A percentile compares a stretch with the other conserved stretches of the same genome.
Evolutionary conservation across 331 rosid genomes (phyloP).

Genomic region (Telfairia occidentalis): DNA sequence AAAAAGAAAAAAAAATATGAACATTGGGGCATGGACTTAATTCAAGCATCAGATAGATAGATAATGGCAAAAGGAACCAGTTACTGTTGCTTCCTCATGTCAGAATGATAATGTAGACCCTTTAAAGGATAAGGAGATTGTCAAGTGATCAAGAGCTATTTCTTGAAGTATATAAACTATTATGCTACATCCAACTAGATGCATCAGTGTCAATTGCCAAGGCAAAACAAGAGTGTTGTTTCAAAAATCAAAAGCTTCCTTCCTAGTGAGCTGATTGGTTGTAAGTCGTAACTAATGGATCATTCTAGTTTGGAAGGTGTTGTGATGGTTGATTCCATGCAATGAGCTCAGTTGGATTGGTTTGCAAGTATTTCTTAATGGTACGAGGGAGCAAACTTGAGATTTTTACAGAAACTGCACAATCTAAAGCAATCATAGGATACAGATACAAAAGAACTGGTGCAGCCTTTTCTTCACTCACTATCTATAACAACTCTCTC

Average conservation of each 20-base stretch:
- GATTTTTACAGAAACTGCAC: neutral
- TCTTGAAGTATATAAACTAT: neutral
- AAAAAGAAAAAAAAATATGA: too few relatives aligned
- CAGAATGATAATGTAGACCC: neutral
- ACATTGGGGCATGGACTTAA: too few relatives aligned
- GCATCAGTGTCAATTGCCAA: neutral
- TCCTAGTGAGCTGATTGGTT: neutral
- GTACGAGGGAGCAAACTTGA: conserved; percentile 6
- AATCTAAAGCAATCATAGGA: neutral
- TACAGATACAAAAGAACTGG: conserved; percentile 3
- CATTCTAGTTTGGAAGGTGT: neutral
- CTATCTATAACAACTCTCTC: neutral
- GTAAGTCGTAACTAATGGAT: neutral
- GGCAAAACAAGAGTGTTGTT: neutral
- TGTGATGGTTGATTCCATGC: neutral
- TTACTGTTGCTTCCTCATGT: neutral
- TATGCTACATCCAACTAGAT: neutral
- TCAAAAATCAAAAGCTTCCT: neutral
- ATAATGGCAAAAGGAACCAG: neutral
- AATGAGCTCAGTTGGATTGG: neutral
- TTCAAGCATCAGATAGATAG: neutral
- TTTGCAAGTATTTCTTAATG: neutral
- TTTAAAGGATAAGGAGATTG: neutral
- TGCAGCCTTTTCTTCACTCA: neutral
- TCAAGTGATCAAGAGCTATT: neutral